These are phyloP conservation scores for Oryza meridionalis DNA, from an alignment of 176 grass and related monocot genomes.

Conservation along the genomic window DNA sequence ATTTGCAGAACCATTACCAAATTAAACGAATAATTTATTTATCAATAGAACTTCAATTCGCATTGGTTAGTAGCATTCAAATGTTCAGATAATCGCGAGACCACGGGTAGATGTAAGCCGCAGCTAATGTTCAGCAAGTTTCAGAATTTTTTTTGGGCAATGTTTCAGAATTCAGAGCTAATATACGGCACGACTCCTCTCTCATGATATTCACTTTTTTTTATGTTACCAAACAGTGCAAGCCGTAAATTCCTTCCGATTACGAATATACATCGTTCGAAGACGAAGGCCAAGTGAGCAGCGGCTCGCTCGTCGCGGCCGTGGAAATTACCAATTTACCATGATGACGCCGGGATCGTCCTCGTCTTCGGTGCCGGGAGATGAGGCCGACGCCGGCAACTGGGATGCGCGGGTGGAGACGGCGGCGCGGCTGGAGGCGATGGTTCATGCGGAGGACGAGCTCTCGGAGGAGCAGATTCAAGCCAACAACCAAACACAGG, in stretches of 20 bases:
- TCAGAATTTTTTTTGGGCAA: too few relatives aligned
- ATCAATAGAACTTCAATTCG: too few relatives aligned
- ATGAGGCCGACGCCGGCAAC: not conserved
- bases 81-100: too few relatives aligned
- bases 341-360: not conserved
- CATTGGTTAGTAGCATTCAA: too few relatives aligned
- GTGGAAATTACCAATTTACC: not conserved
- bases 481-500: conserved; percentile 42
- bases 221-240: not conserved
- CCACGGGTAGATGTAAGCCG: too few relatives aligned
- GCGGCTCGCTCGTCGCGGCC: not conserved
- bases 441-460: conserved; percentile 28
- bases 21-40: too few relatives aligned
- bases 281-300: not conserved
- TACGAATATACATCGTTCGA: not conserved
- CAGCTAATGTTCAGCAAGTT: too few relatives aligned
- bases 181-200: too few relatives aligned
- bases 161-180: too few relatives aligned
- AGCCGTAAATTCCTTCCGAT: not conserved
- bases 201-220: too few relatives aligned
- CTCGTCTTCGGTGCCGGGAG: not conserved
- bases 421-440: not conserved
- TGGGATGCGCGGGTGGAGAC: conserved; percentile 38
- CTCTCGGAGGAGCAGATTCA: conserved; percentile 43
- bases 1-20: too few relatives aligned